These are phyloP conservation scores for Entomortierella chlamydospora DNA, from an alignment of 192 early-diverging fungal species.

Conservation along the genomic window DNA sequence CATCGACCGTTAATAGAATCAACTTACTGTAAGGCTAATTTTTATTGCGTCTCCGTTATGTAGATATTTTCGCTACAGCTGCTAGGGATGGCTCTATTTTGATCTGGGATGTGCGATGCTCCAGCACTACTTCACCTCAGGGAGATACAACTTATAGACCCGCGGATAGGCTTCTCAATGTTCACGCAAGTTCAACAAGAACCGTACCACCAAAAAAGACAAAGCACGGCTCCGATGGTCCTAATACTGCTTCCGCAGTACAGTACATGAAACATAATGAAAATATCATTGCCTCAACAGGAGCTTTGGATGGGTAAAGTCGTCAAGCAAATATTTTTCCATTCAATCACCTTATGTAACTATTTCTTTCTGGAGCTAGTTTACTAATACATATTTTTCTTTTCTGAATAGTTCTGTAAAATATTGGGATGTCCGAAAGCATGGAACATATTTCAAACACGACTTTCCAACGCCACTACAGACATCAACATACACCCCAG, in stretches of 20 bases:
- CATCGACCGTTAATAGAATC: neutral
- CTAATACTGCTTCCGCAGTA: constrained; percentile 63
- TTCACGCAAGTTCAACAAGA: constrained; percentile 19
- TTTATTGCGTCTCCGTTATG: no score
- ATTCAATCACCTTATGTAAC: no score
- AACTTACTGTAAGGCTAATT: no score
- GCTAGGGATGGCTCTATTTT: constrained; percentile 80
- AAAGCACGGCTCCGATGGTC: constrained; percentile 39
- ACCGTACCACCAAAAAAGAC: constrained; percentile 29
- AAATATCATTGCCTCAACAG: constrained; percentile 68
- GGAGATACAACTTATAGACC: constrained; percentile 44
- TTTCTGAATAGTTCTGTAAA: constrained; percentile 66
- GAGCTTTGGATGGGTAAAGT: constrained; percentile 75
- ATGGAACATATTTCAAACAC: constrained; percentile 52
- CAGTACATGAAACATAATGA: constrained; percentile 59
- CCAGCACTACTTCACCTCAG: constrained; percentile 41
- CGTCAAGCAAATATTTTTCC: no score
- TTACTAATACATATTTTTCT: neutral
- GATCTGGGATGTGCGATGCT: constrained; percentile 83
- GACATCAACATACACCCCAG: constrained; percentile 46
- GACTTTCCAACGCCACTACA: constrained; percentile 55
- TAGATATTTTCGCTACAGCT: constrained; percentile 76
- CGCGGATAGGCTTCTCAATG: constrained; percentile 36
- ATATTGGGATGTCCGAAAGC: constrained; percentile 83
- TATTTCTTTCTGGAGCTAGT: no score